Base-by-base conservation (phyloP, 768 basidiomycete species). In the Suillus subalutaceus region DNA sequence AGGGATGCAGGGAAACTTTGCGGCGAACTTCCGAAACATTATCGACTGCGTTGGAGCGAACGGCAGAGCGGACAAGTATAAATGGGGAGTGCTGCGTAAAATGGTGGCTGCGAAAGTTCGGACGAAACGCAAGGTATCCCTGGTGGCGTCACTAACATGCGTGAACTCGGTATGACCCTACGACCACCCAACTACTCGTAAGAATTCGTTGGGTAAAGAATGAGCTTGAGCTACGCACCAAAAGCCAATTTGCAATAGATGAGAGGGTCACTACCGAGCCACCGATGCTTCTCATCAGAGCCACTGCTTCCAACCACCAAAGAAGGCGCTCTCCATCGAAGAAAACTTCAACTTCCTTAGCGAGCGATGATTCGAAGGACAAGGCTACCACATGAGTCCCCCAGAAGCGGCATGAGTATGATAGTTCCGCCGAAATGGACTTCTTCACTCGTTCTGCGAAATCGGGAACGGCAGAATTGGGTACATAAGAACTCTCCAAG, bases 401-500 rank as follows among this genome's bases (percentile, higher is more conserved):
- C 77, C 77, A 80, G 46, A 66, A 77, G 30, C 67, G 63, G 65
- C 79, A 77, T 30, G 78, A 67, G 66, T 80, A 79, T 1, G 66
- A 68, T 23, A 80, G 63, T 2, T 71, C 59, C 8, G 66, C 44
- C 1, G 77, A 50, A 37, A 80, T 79, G 12, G 37, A 59, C 0
- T 64, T 46, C 8, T 70, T 50, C 9, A 77, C 70, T 9, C 63
- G 62, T 3, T 38, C 12, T 1, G 58, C 23, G 1, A 70, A 48
- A 16, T 72, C 68, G 0, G 63, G 63, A 9, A 78, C 53, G 18
- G 74, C 67, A 5, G 61, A 20, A 40, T 79, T 77, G 18, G 30
- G 46, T 0, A 67, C 8, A 58, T 76, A 69, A 1, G 79, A 79
- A 15, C 71, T 71, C 23, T 76, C 66, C 12, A 79, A 46, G 5